phyloP scores from a whole-genome alignment of 139 green algal genomes.

The Asterochloris sp. region DNA sequence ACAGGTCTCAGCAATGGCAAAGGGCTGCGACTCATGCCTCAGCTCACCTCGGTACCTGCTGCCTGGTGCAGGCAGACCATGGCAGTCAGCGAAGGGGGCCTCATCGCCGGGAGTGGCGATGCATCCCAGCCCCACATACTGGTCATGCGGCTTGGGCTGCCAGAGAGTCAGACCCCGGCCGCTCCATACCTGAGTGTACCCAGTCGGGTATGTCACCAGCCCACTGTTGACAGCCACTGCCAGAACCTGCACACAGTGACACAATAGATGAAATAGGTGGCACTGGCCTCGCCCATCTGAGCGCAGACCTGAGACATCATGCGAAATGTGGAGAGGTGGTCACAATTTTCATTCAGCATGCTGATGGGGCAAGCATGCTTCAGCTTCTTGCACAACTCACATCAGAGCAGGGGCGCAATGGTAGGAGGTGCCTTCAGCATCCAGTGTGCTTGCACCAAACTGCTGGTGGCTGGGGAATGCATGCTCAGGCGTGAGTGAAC shows the following conservation, averaged over 20 bases:
- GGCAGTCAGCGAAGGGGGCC: constrained; percentile 29
- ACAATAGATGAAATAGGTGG: background rate
- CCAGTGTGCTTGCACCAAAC: no score
- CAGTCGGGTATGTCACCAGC: constrained; percentile 58
- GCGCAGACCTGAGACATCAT: background rate
- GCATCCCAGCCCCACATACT: constrained; percentile 74
- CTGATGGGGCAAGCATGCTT: no score
- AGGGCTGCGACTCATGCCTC: background rate
- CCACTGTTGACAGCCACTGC: constrained; percentile 77
- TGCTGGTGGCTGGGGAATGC: no score
- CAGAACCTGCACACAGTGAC: constrained; percentile 39
- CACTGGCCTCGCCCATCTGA: background rate
- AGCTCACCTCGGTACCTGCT: background rate
- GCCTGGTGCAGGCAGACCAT: constrained; percentile 44
- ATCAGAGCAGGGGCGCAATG: no score
- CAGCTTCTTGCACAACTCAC: no score
- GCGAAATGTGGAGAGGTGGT: background rate
- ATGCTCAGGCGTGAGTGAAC: no score
- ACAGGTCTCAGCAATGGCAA: background rate
- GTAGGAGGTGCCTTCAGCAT: no score
- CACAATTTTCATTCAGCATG: no score
- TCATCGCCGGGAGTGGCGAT: constrained; percentile 36
- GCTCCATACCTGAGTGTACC: constrained; percentile 49
- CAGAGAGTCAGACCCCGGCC: constrained; percentile 52
- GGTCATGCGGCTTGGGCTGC: constrained; percentile 54